Base-by-base conservation (phyloP, 345 rosid genomes). In the Laguncularia racemosa region DNA sequence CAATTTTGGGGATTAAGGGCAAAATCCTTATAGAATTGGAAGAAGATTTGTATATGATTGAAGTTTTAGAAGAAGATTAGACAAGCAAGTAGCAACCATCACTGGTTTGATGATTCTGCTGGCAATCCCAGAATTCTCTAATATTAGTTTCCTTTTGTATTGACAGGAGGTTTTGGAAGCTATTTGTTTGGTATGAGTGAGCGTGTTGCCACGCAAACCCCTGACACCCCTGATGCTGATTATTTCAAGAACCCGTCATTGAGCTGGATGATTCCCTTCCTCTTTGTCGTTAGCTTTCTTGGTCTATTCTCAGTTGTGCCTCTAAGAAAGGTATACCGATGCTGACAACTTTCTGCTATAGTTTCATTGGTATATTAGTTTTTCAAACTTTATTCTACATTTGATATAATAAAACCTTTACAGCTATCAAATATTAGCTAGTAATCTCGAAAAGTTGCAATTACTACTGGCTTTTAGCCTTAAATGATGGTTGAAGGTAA, bases 301-400 rank as follows among this genome's bases (percentile, higher is more conserved):
- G 97, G 97, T 60, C 90, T 90, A 62, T 84, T 86, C 65, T 81
- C 90, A 0, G 82, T 86, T 20, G 90, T 84, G 48, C 89, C 91
- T 60, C 78, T 89, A 21, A 65, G 97, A 55, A 89, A 86, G 97
- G 97, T 86, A 74, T 50, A 14, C 28, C 21, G 19, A 15, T 20
- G 14, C n/a, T 6, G 13, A 16, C 5, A n/a, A 20, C 16, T 13
- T 28, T 58, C 17, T n/a, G 21, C 26, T 46, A 2, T 56, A 19
- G 16, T 46, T 33, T 9, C 40, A 33, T 33, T 6, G 40, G 40
- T 7, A 33, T 7, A 33, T 9, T 33, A 33, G 40, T 6, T 6
- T 23, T 23, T 33, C 1, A 10, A 33, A 9, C 40, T 33, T 33
- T 9, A 7, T 23, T 2, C 50, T 47, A 47, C 18, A 4, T 47